phyloP scores from a whole-genome alignment of 1,139 yeast species.

The Saccharomyces pastorianus region DNA sequence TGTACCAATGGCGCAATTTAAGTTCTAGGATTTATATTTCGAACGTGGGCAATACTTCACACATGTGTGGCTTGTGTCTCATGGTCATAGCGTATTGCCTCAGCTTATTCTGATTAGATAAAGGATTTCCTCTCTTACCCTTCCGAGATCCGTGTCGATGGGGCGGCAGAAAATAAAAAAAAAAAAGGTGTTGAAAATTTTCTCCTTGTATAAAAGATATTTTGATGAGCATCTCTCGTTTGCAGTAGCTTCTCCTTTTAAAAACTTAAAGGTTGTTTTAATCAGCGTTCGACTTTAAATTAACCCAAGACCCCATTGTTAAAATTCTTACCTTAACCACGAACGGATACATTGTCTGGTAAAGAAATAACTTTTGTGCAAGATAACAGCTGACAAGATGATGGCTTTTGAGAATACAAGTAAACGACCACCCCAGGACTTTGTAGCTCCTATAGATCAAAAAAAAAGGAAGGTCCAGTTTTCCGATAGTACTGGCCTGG shows the following conservation, averaged over 20 bases:
- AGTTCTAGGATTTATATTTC: neutral
- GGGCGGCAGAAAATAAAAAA: neutral
- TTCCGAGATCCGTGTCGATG: neutral
- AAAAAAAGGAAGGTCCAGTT: slow-evolving; percentile 31
- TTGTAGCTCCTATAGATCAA: slow-evolving; percentile 13
- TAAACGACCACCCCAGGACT: slow-evolving; percentile 20
- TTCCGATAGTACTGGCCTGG: slow-evolving; percentile 14
- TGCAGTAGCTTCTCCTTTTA: neutral
- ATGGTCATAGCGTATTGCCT: neutral
- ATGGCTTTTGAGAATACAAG: slow-evolving; percentile 28
- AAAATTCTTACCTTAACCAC: neutral
- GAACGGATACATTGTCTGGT: neutral
- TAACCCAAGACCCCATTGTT: neutral
- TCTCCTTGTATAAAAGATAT: neutral
- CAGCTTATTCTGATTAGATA: neutral
- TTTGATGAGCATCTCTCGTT: neutral
- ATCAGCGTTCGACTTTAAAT: neutral
- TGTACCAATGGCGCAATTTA: neutral
- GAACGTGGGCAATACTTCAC: neutral
- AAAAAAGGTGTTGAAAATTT: neutral
- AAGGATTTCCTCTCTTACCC: neutral
- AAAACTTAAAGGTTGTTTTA: neutral
- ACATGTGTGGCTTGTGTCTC: neutral
- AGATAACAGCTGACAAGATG: slow-evolving; percentile 14
- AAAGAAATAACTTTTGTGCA: neutral